These are phyloP conservation scores for Salix exigua DNA, from an alignment of 345 rosid species.

Conservation along the genomic window DNA sequence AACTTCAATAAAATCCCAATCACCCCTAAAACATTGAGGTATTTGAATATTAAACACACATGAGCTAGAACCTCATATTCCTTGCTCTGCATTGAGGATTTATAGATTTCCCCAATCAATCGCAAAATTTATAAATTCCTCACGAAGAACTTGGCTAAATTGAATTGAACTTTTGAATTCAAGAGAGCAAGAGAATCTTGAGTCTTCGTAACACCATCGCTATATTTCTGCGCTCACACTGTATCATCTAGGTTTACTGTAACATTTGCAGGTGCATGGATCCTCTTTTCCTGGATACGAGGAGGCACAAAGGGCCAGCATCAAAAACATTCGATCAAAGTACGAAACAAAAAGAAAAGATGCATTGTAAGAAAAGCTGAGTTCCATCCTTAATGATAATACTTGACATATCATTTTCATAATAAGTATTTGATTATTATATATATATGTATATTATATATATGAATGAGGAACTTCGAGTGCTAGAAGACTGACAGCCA, in stretches of 20 bases:
- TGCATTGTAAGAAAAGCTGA: conserved; percentile 1
- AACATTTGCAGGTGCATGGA: not conserved
- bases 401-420: conserved; percentile 13
- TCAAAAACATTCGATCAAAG: too few relatives aligned
- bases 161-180: not conserved
- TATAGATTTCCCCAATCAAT: too few relatives aligned
- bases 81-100: too few relatives aligned
- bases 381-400: not conserved
- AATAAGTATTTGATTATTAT: not conserved
- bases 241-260: not conserved
- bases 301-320: not conserved
- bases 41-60: too few relatives aligned
- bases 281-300: not conserved
- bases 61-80: too few relatives aligned
- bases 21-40: too few relatives aligned
- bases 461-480: conserved; percentile 10
- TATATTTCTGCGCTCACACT: not conserved
- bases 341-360: not conserved
- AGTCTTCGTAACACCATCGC: not conserved
- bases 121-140: too few relatives aligned
- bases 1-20: too few relatives aligned
- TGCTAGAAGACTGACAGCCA: conserved; percentile 25
- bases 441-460: not conserved
- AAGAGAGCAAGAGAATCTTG: not conserved
- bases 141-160: not conserved